These are phyloP conservation scores for Rhododendron molle DNA, from an alignment of 148 eudicot genomes.

Conservation along the genomic window DNA sequence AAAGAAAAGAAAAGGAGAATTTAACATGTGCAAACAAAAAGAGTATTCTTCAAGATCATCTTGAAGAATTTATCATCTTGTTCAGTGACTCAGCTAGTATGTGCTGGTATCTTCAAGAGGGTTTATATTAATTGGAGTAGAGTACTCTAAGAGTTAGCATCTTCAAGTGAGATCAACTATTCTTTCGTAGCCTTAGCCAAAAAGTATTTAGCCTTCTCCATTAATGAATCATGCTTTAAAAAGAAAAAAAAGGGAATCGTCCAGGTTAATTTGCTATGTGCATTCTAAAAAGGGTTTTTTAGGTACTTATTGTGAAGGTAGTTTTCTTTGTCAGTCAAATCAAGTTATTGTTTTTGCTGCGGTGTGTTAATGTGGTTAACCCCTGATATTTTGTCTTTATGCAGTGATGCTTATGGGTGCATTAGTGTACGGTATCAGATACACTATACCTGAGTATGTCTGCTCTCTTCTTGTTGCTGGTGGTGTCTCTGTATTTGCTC, in stretches of 20 bases:
- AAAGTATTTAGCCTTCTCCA: neutral
- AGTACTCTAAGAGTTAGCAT: neutral
- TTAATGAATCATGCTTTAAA: neutral
- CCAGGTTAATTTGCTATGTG: neutral
- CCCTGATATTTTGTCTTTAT: slow-evolving; percentile 4
- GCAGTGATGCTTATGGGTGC: slow-evolving; percentile 94
- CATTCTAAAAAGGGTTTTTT: neutral
- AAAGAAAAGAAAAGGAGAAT: too few relatives aligned
- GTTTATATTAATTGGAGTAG: neutral
- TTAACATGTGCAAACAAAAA: too few relatives aligned
- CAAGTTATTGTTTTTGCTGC: neutral
- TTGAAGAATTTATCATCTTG: too few relatives aligned
- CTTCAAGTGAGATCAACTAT: neutral
- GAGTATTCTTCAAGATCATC: too few relatives aligned
- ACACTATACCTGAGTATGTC: slow-evolving; percentile 66
- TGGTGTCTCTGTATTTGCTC: slow-evolving; percentile 84
- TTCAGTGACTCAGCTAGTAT: neutral
- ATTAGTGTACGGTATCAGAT: slow-evolving; percentile 71
- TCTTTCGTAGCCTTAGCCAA: neutral
- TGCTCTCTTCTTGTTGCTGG: slow-evolving; percentile 93
- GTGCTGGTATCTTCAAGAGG: neutral
- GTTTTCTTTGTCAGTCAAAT: neutral
- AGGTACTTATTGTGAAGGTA: neutral
- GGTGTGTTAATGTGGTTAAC: neutral
- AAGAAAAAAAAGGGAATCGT: neutral